A percentile compares a stretch with the other conserved stretches of the same genome.
Conservation (phyloP, 768 basidiomycete species). For the Scleroderma bovista region DNA sequence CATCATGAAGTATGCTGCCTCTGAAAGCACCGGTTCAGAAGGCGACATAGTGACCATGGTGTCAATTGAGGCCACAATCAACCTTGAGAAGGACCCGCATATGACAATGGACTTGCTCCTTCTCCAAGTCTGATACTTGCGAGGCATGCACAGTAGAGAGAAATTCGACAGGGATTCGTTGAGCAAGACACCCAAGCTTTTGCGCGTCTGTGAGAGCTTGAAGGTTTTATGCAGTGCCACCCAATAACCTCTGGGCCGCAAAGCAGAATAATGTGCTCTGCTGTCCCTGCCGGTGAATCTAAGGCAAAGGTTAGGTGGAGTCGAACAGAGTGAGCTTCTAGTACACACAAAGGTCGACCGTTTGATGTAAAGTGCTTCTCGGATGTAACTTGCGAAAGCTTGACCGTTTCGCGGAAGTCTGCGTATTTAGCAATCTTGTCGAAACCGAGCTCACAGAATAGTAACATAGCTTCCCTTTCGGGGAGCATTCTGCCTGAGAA, state of each 20-base stretch:
- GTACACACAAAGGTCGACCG: constrained; percentile 23
- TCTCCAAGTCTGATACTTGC: constrained; percentile 9
- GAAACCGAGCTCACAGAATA: constrained; percentile 8
- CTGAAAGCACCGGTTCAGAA: constrained; percentile 16
- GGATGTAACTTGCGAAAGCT: neutral
- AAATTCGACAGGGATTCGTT: constrained; percentile 27
- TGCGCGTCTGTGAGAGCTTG: constrained; percentile 7
- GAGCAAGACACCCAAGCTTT: constrained; percentile 17
- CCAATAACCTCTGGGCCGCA: too few species aligned
- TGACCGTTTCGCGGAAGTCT: neutral
- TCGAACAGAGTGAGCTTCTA: neutral
- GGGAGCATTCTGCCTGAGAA: constrained; percentile 5
- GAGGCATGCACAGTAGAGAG: constrained; percentile 11
- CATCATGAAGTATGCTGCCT: constrained; percentile 20
- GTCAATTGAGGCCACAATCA: constrained; percentile 11
- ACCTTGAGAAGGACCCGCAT: constrained; percentile 25
- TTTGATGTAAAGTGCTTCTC: constrained; percentile 10
- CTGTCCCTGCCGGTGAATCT: constrained; percentile 5
- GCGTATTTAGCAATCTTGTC: constrained; percentile 16
- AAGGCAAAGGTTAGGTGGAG: neutral
- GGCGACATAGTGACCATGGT: constrained; percentile 11
- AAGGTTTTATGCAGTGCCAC: neutral
- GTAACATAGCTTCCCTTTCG: constrained; percentile 7
- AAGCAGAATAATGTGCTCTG: too few species aligned
- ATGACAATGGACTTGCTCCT: constrained; percentile 26